Base-by-base conservation (phyloP, 495 filamentous ascomycete species). In the Penicillium tannophilum region DNA sequence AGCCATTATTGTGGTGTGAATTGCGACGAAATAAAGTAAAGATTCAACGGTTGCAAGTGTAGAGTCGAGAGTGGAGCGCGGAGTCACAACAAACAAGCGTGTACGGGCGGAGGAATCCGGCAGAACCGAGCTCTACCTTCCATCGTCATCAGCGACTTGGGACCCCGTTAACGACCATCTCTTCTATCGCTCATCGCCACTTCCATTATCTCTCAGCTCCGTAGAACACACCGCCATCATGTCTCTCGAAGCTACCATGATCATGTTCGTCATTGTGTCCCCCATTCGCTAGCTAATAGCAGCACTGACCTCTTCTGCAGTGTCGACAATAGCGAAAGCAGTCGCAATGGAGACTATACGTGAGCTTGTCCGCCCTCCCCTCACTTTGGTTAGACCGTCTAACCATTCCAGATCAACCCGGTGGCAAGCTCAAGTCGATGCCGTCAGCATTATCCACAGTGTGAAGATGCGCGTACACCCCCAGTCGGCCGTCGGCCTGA, bases 271-370 rank as follows among this genome's bases (percentile, higher is more conserved):
- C 58, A 44, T 63, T 60, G 35, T 44, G 44, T 12, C 50, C 64
- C 19, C 7, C 8, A 51, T 39, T 28, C 49, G 20, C 56, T 42
- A 67, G 59, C 57, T 67, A 59, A 14, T 52, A 48, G 28, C 26
- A 47, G 56, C 67, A 58, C 76, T 68, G 58, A 72, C 65, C 28
- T 54, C 49, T 57, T 54, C 50, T 55, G 50, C 67, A 91, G 88
- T 73, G 90, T 98, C 65, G 94, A 99, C 82, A 99, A 98, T 79
- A 95, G 91, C 81, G 94, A 99, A 80, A 92, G 88, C 77, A 95
- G 90, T 79, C 85, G 94, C 66, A 98, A 99, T 75, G 94, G 94
- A 65, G 94, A 99, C 68, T 99, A 99, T 59, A 74, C 70, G 76
- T 79, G 69, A 74, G 75, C 46, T 49, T 49, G 16, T 62, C 17